phyloP scores from a whole-genome alignment of 1,139 yeast genomes.

The Lipomyces yarrowii region DNA sequence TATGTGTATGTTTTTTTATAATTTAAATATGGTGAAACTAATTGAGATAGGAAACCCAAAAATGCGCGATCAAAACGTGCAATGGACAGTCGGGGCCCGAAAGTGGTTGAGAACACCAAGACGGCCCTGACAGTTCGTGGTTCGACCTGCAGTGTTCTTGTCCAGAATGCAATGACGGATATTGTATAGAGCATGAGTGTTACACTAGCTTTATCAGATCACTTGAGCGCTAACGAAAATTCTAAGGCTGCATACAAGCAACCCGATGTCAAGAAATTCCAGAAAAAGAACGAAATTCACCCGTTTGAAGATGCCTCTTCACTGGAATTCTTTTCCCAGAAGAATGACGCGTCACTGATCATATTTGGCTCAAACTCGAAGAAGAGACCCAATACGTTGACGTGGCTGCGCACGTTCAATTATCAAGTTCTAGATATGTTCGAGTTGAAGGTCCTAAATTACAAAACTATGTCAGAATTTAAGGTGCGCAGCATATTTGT shows the following conservation, averaged over 20 bases:
- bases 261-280: slow-evolving; percentile 85
- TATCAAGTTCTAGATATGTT: slow-evolving; percentile 91
- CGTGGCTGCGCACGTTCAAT: slow-evolving; percentile 87
- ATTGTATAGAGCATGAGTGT: slow-evolving; percentile 41
- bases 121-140: slow-evolving; percentile 93
- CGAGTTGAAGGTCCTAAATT: slow-evolving; percentile 74
- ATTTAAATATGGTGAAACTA: neutral
- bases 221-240: neutral
- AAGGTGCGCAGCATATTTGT: slow-evolving; percentile 38
- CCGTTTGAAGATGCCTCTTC: slow-evolving; percentile 93
- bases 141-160: slow-evolving; percentile 69
- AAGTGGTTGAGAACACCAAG: slow-evolving; percentile 86
- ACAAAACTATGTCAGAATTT: slow-evolving; percentile 78
- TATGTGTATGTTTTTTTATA: neutral
- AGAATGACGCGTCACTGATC: slow-evolving; percentile 85
- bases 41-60: slow-evolving; percentile 63
- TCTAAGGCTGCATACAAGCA: slow-evolving; percentile 74
- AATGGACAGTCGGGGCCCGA: slow-evolving; percentile 83
- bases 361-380: slow-evolving; percentile 84
- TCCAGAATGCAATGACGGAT: slow-evolving; percentile 91
- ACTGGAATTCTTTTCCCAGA: slow-evolving; percentile 89
- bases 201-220: neutral
- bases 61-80: slow-evolving; percentile 97
- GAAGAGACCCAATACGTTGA: slow-evolving; percentile 89
- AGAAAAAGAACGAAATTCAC: slow-evolving; percentile 81